Evolutionary conservation across 1,284 basidiomycete genomes (phyloP), one percentile per base, ranked within the genome.

Genomic region (Rhodofomes roseus): DNA sequence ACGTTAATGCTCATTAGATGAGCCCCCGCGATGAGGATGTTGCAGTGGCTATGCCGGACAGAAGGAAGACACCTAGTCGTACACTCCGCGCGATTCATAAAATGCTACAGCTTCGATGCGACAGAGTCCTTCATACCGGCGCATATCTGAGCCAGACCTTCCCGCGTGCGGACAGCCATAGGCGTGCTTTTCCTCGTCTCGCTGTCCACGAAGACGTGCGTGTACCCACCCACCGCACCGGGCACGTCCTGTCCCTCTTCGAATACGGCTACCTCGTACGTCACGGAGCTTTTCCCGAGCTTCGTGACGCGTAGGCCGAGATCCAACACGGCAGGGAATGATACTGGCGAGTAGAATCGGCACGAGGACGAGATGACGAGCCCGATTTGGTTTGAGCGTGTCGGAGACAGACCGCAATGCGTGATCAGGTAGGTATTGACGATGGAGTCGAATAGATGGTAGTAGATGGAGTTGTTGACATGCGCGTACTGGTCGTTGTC

Each of bases 401-500:
- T 12, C 22, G 72, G 71, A 1, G 65, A 63, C 51, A 72, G 64
- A 2, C 76, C 79, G 62, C 87, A 89, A 37, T 77, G 72, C 58
- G 81, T 72, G 48, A 88, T 84, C 62, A 90, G 81, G 69, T 88
- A 90, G 6, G 86, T 80, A 70, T 92, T 92, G 70, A 91, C 76
- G 65, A 90, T 76, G 6, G 88, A 89, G 74, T 91, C 89, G 70
- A 91, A 89, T 56, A 90, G 79, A 67, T 89, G 87, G 69, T 90
- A 89, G 71, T 90, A 92, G n/a, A 90, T 74, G 0, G 86, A 79
- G 71, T 92, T 92, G 73, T 92, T 92, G 64, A 91, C 75, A 63
- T 92, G 89, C 7, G 82, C 79, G 68, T 92, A 92, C 66, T 90
- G 89, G 74, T 92, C 90, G 65, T 92, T 92, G 76, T 92, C 90